Base-by-base conservation (phyloP, 2,329 filamentous ascomycete genomes). In the Sphaerulina musiva region DNA sequence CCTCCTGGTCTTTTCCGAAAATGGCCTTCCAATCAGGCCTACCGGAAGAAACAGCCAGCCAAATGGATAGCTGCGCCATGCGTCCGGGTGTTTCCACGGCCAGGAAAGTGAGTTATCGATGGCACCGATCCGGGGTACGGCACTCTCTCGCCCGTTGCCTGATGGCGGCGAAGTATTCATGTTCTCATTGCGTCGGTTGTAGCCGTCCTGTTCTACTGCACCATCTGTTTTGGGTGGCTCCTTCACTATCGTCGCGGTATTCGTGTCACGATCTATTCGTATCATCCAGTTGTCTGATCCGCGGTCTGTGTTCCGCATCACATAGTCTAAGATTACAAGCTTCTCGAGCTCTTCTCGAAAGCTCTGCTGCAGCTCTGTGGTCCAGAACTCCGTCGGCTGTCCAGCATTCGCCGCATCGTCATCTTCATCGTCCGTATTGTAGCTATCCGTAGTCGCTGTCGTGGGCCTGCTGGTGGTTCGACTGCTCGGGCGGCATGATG, bases 251-350 rank as follows among this genome's bases (percentile, higher is more conserved):
- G 87, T 89, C 10, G 93, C 92, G 64, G 86, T 81, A 66, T 93
- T 83, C 2, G 81, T 84, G 63, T 89, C 81, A 79, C 84, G 89
- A 70, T 98, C 91, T 32, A 98, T 88, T 70, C 89, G 93, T 68
- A 98, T 90, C 93, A 98, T 98, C 93, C 93, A 98, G 65, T 98
- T 98, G 70, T 98, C 93, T 53, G 96, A 77, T 1, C 93, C 93
- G 72, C 93, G 82, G 70, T 98, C 93, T 1, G 93, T 98, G 68
- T 98, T 98, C 54, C 93, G 83, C 93, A 98, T 98, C 59, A 98
- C 95, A 69, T 98, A 98, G 72, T 98, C 93, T 61, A 98, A 73
- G 65, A 98, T 95, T 20, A 98, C 95, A 6, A 98, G 78, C 72
- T 96, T 97, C 73, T 98, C 93, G 46, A 98, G 78, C 73, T 97